Evolutionary conservation across 2,329 filamentous ascomycete genomes (phyloP), one percentile per base, ranked within the genome.

Genomic region (Periconia digitata): DNA sequence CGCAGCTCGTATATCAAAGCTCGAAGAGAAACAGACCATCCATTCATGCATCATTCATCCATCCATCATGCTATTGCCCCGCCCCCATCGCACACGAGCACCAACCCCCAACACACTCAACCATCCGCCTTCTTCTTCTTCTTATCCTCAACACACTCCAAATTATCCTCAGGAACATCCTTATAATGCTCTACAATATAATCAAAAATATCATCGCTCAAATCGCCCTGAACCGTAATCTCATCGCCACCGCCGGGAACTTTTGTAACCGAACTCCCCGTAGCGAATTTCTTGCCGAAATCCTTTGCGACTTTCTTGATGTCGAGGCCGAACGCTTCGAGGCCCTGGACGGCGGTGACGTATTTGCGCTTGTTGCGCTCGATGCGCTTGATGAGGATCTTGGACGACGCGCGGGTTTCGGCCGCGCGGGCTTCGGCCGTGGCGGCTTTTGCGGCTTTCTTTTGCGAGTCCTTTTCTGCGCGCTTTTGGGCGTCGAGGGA

Each of bases 341-440:
- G 79, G 0, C 94, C 94, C 6, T 84, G 84, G n/a, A 99, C 85
- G 15, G 92, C 87, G 0, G 94, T 99, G 46, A 99, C 92, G 70
- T 86, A 95, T 77, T 99, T 99, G 67, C 94, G 85, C 81, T 99
- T 99, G 75, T 96, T 97, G 55, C 94, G 85, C 79, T 97, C 94
- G 62, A 99, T 94, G 21, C 94, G 89, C 82, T 96, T 96, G 76
- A 99, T 96, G 48, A 84, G 85, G 45, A 99, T 78, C 66, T 91
- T 87, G 56, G 87, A 89, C 51, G 87, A 84, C 32, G 90, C 90
- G 60, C 92, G 87, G 67, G 87, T 86, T 69, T 92, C 90, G 20
- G 85, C 86, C 55, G 92, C 86, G 69, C 91, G 90, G 54, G 86
- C 84, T 74, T 96, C 92, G 17, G 85, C 86, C 21, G 91, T 86